Conservation (phyloP, 495 filamentous ascomycete genomes). For the Penicillium herquei region DNA sequence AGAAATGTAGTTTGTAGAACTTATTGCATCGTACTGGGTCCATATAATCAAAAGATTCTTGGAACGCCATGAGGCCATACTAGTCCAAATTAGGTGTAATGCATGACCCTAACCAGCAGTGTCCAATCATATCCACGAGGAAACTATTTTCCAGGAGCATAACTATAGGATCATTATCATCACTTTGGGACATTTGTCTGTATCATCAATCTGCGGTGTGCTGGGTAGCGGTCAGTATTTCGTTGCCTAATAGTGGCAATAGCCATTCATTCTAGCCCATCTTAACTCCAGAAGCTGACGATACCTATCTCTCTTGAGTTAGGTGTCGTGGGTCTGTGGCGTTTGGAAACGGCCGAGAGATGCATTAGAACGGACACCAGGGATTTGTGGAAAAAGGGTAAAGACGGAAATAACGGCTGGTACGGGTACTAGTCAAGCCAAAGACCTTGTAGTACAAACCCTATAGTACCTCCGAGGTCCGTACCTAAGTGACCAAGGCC, state of each 20-base stretch:
- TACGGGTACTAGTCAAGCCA: neutral
- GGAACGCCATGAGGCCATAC: no score
- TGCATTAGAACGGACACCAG: neutral
- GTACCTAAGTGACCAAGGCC: neutral
- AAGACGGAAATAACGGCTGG: neutral
- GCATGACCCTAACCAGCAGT: no score
- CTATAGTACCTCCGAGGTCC: no score
- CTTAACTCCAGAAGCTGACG: conserved; percentile 2
- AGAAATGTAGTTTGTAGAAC: no score
- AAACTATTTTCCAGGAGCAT: no score
- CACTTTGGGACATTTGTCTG: neutral
- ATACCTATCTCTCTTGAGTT: neutral
- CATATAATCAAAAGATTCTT: no score
- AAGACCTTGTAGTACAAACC: no score
- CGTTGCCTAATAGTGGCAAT: conserved; percentile 21
- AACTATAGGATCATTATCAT: no score
- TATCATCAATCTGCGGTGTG: neutral
- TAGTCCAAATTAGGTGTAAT: no score
- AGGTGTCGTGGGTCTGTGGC: conserved; percentile 15
- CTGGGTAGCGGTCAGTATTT: neutral
- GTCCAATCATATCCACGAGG: no score
- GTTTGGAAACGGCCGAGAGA: conserved; percentile 3
- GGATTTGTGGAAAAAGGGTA: neutral
- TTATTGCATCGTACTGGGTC: no score
- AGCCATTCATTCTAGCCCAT: neutral